Conservation (phyloP, 2,329 filamentous ascomycete species). For the Penicillium sp. region DNA sequence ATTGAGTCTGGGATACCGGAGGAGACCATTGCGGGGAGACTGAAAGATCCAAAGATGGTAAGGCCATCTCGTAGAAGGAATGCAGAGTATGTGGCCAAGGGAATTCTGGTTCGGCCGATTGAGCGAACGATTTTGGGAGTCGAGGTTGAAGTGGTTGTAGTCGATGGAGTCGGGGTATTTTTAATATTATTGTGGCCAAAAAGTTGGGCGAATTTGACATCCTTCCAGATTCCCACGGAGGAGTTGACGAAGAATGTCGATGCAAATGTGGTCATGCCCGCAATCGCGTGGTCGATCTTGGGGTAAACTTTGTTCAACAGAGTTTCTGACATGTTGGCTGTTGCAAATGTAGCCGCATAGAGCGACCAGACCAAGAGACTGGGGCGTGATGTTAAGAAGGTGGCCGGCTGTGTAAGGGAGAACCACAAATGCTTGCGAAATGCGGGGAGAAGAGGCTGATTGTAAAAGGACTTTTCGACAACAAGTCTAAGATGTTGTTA, state of each 20-base stretch:
- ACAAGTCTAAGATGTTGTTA: constrained; percentile 37
- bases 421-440: constrained; percentile 35
- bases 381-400: constrained; percentile 42
- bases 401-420: constrained; percentile 38
- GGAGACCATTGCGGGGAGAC: constrained; percentile 35
- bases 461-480: constrained; percentile 42
- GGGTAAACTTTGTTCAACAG: constrained; percentile 58
- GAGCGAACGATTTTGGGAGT: constrained; percentile 26
- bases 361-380: constrained; percentile 50
- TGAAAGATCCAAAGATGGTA: constrained; percentile 66
- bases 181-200: constrained; percentile 50
- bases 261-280: constrained; percentile 73
- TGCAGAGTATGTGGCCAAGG: constrained; percentile 53
- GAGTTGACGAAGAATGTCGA: constrained; percentile 76
- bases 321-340: constrained; percentile 81
- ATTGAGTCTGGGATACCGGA: constrained; percentile 68
- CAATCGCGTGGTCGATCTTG: constrained; percentile 61
- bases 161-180: constrained; percentile 4
- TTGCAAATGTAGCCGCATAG: constrained; percentile 85
- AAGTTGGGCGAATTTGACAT: constrained; percentile 76
- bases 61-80: constrained; percentile 79
- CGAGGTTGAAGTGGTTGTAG: constrained; percentile 9
- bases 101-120: constrained; percentile 38
- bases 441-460: constrained; percentile 33
- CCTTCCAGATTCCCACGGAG: constrained; percentile 75